Conservation (phyloP, 371 early-diverging fungal genomes). For the Mortierella sp. region DNA sequence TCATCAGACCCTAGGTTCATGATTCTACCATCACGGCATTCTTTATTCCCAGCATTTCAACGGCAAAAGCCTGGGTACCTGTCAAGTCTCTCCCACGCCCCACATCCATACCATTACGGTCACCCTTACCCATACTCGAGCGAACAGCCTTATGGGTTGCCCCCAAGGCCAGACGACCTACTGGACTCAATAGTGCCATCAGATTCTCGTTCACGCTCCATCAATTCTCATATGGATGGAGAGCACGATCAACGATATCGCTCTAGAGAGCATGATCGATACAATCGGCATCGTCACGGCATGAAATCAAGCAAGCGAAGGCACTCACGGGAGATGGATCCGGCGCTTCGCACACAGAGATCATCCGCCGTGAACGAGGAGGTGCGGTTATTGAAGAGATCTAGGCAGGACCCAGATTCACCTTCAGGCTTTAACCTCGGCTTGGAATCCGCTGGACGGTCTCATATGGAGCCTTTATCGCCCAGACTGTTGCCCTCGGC, state of each 20-base stretch:
- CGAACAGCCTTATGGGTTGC: not conserved
- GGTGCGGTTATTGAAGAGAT: slow-evolving; percentile 12
- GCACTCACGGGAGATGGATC: slow-evolving; percentile 27
- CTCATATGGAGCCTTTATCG: slow-evolving; percentile 20
- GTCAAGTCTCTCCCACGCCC: slow-evolving; percentile 2
- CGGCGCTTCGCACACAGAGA: slow-evolving; percentile 5
- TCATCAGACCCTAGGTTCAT: slow-evolving; percentile 29
- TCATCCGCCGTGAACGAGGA: slow-evolving; percentile 10
- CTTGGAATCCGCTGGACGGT: slow-evolving; percentile 1
- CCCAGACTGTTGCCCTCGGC: slow-evolving; percentile 1
- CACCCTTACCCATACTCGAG: slow-evolving; percentile 17
- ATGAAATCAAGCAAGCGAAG: slow-evolving; percentile 37
- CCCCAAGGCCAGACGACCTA: not conserved
- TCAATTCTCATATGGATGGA: not conserved
- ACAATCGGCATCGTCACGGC: slow-evolving; percentile 23
- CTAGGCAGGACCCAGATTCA: slow-evolving; percentile 29
- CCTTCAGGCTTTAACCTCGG: slow-evolving; percentile 12
- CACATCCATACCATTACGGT: slow-evolving; percentile 21
- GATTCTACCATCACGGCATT: slow-evolving; percentile 43
- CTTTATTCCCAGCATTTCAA: slow-evolving; percentile 43
- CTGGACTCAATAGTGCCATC: not conserved
- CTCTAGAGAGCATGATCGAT: slow-evolving; percentile 21
- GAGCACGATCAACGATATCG: slow-evolving; percentile 13
- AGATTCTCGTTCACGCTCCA: not conserved
- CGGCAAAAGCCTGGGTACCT: slow-evolving; percentile 13